These are phyloP conservation scores for Steccherinum ochraceum DNA, from an alignment of 768 basidiomycete species.

Conservation along the genomic window DNA sequence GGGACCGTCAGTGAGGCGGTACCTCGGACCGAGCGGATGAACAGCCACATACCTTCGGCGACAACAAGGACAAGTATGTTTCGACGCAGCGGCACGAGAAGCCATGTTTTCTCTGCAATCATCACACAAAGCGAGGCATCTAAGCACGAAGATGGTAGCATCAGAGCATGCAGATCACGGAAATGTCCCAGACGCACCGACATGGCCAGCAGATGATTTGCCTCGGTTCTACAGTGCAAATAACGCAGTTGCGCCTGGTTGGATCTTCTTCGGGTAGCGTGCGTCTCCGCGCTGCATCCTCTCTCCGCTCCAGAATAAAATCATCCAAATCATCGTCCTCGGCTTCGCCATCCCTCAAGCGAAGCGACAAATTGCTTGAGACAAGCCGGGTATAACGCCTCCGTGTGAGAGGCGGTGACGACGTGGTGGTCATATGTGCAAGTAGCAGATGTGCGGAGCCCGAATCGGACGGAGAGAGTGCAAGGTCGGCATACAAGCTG, in stretches of 20 bases:
- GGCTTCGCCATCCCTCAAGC: background rate
- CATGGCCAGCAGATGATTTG: conserved; percentile 86
- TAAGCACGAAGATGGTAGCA: conserved; percentile 3
- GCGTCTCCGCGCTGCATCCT: conserved; percentile 9
- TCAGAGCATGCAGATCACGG: background rate
- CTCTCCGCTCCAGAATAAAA: conserved; percentile 25
- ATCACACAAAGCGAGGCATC: conserved; percentile 57
- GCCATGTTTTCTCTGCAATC: conserved; percentile 57
- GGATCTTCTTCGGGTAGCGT: conserved; percentile 15
- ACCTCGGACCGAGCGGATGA: background rate
- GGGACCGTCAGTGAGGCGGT: conserved; percentile 1
- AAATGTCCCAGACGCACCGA: conserved; percentile 38
- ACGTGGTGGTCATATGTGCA: conserved; percentile 44
- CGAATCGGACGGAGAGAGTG: conserved; percentile 25
- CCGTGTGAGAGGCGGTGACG: conserved; percentile 43
- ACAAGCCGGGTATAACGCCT: conserved; percentile 37
- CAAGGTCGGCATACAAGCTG: conserved; percentile 50
- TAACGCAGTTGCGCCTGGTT: conserved; percentile 45
- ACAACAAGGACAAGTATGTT: conserved; percentile 65
- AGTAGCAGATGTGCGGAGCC: conserved; percentile 39
- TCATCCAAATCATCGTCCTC: conserved; percentile 18
- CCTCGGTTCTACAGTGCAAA: conserved; percentile 62
- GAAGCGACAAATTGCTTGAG: conserved; percentile 13
- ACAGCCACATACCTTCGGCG: conserved; percentile 32
- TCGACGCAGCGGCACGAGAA: conserved; percentile 44